Conservation (phyloP, 2,329 filamentous ascomycete genomes). For the Neofusicoccum parvum region DNA sequence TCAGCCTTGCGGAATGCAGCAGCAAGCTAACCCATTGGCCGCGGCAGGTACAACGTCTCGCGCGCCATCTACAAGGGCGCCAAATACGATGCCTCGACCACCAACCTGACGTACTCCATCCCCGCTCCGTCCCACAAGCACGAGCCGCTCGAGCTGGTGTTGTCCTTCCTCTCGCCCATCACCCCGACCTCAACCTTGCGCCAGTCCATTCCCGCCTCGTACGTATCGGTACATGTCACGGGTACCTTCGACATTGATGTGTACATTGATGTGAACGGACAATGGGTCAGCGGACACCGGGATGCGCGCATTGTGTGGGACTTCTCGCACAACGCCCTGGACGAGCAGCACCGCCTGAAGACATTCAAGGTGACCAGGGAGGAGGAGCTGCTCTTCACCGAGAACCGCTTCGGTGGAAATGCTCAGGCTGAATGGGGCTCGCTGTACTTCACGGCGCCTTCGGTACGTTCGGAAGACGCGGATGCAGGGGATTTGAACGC, state of each 20-base stretch:
- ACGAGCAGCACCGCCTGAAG: conserved; percentile 53
- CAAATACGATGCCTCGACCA: conserved; percentile 70
- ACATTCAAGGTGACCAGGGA: conserved; percentile 66
- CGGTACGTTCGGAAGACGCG: conserved; percentile 34
- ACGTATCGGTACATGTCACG: conserved; percentile 70
- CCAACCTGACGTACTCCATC: conserved; percentile 67
- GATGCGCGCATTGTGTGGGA: conserved; percentile 72
- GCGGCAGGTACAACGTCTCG: conserved; percentile 56
- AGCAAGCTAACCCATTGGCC: neutral
- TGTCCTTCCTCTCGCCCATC: conserved; percentile 75
- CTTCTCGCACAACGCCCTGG: conserved; percentile 51
- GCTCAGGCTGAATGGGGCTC: conserved; percentile 86
- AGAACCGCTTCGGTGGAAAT: conserved; percentile 49
- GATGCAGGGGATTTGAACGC: conserved; percentile 23
- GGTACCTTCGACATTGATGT: conserved; percentile 59
- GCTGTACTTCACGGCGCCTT: conserved; percentile 73
- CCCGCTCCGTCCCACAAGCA: conserved; percentile 45
- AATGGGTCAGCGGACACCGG: conserved; percentile 80
- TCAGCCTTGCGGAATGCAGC: neutral
- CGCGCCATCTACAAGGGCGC: conserved; percentile 63
- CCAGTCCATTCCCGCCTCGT: conserved; percentile 80
- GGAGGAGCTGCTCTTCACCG: conserved; percentile 71
- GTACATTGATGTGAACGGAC: conserved; percentile 54
- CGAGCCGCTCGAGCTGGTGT: conserved; percentile 54
- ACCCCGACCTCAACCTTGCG: conserved; percentile 79